Evolutionary conservation across 2,329 filamentous ascomycete species (phyloP), one percentile per base, ranked within the genome.

Genomic region (Thelonectria blattea): DNA sequence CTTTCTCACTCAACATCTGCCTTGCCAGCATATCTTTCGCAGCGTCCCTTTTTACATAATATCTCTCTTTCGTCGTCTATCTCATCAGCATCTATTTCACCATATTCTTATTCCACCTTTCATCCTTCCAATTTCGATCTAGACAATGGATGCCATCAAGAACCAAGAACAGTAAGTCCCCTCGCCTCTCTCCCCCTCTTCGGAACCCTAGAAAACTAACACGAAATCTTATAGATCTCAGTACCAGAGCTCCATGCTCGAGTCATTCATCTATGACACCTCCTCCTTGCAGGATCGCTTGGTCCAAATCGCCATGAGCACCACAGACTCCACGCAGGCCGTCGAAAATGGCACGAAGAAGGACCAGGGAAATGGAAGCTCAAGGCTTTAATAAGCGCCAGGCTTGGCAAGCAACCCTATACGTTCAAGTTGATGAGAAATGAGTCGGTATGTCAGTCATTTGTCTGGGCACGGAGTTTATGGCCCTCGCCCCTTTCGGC

Each of bases 251-350:
- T 14, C 11, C 34, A 58, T 58, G 51, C 48, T 63, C 10, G n/a
- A 22, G 1, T n/a, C 2, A 3, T 63, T 58, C 47, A 52, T 63
- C 12, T 56, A 63, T 15, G 58, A 61, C 18, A 63, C 54, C 15
- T 58, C 51, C 3, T 56, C 61, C 2, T 3, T 58, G 3, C 61
- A 61, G 27, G 61, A 63, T 15, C 51, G 51, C 9, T 46, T 63
- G 1, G n/a, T 56, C 2, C 54, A 48, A 8, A 5, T 14, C 12
- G n/a, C 41, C 15, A 27, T 43, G 10, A 7, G 2, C 5, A 5
- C 5, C 30, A 17, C 30, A 15, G 30, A 5, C 15, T 22, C 6
- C 34, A 22, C 27, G 11, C 12, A 24, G 15, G 9, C 18, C 27
- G 20, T 22, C 30, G 2, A 18, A 11, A 9, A 30, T 18, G 24